Base-by-base conservation (phyloP, 164 flowering plant species). In the Malania oleifera region DNA sequence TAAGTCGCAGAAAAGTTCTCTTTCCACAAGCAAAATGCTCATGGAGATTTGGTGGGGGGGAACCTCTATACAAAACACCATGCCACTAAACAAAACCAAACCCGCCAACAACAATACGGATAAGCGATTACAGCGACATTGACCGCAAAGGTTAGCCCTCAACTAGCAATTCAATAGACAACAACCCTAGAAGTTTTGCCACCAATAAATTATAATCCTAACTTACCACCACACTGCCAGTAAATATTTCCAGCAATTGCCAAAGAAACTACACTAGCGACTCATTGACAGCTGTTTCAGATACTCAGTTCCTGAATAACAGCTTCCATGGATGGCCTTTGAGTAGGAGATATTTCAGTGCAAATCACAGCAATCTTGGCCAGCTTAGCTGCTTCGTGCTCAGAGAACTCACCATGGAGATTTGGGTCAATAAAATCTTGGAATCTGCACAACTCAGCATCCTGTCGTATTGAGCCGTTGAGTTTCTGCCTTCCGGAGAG, bases 281-380 rank as follows among this genome's bases (percentile, higher is more conserved):
- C 20, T 50, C 61, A 50, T 15, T n/a, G 44, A 15, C 23, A 27
- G 17, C 25, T 54, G 17, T 22, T 31, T 9, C 22, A 73, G 65
- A 54, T 68, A 18, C 73, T 64, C 0, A 83, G 67, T 24, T 83
- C 88, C 15, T 70, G 77, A 46, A 77, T 60, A 18, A 83, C 63
- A 0, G 72, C 67, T 57, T 78, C 80, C 76, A 83, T 79, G 29
- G 77, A 58, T 38, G 83, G 85, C 66, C 85, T 71, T 50, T 81
- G 77, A 1, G 44, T 53, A 0, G 85, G 77, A 38, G 70, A 73
- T 45, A 79, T 85, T 17, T 77, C 79, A 19, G 82, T 79, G 62
- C 85, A 83, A 26, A 56, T 54, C 64, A 67, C 60, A 26, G 88
- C 85, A 10, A 79, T 56, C 31, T 60, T 75, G 0, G 71, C 83